phyloP scores from a whole-genome alignment of 139 green algal genomes.

The Picochlorum sp. region DNA sequence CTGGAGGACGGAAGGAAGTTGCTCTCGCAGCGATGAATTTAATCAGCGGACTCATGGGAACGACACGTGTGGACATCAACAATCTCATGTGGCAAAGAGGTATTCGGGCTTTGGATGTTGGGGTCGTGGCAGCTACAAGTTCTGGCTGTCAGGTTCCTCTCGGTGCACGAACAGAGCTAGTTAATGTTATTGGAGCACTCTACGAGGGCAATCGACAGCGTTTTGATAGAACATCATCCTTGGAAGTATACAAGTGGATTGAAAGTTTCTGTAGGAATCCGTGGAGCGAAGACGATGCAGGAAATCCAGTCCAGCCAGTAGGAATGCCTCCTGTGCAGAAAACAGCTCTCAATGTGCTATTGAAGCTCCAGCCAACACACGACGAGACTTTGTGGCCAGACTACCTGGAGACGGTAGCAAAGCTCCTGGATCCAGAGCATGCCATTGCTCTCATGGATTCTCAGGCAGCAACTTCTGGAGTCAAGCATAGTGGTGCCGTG shows the following conservation, averaged over 20 bases:
- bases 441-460: constrained; percentile 12
- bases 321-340: constrained; percentile 61
- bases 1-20: constrained; percentile 56
- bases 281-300: constrained; percentile 42
- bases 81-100: constrained; percentile 48
- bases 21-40: constrained; percentile 48
- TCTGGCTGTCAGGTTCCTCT: constrained; percentile 46
- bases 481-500: constrained; percentile 19
- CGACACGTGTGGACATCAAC: constrained; percentile 5
- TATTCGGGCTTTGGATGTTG: constrained; percentile 46
- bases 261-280: constrained; percentile 60
- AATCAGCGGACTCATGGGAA: constrained; percentile 42
- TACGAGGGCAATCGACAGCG: constrained; percentile 33
- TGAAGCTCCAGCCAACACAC: constrained; percentile 42
- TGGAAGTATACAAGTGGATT: constrained; percentile 52
- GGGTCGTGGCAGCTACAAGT: constrained; percentile 46
- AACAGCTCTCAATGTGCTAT: constrained; percentile 49
- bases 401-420: constrained; percentile 29
- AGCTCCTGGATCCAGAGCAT: constrained; percentile 28
- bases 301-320: constrained; percentile 17
- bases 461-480: constrained; percentile 3
- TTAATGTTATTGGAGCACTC: constrained; percentile 43
- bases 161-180: constrained; percentile 47
- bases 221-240: constrained; percentile 32
- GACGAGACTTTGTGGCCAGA: constrained; percentile 45